Percentiles rank a stretch among this genome's conserved stretches.
Conservation (phyloP, 208 protist species). For the Acanthamoeba rhysodes region DNA sequence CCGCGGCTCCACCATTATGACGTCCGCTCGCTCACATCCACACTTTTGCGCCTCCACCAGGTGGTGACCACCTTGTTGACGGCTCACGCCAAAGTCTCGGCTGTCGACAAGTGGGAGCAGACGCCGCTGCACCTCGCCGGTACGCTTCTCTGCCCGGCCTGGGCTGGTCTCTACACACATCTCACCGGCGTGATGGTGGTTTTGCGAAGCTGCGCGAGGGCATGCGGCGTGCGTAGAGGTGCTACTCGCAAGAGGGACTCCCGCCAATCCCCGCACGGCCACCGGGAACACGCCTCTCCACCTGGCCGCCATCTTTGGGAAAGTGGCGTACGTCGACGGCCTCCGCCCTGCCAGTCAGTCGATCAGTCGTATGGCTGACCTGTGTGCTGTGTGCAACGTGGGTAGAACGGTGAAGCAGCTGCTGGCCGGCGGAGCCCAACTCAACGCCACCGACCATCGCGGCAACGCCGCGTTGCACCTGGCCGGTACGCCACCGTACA, state of each 20-base stretch:
- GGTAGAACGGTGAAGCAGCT: background rate
- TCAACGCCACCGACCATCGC: background rate
- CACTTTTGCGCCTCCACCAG: too few species aligned
- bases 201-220: background rate
- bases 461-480: slow-evolving; percentile 27
- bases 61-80: background rate
- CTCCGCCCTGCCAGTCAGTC: too few species aligned
- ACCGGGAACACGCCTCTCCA: slow-evolving; percentile 39
- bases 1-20: too few species aligned
- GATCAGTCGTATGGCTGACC: too few species aligned
- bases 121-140: slow-evolving; percentile 34
- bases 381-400: too few species aligned
- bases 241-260: background rate
- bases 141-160: background rate
- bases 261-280: background rate
- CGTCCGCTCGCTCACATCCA: too few species aligned
- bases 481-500: background rate
- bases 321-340: background rate
- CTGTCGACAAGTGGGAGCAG: slow-evolving; percentile 31
- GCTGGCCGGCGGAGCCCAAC: background rate
- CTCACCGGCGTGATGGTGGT: too few species aligned
- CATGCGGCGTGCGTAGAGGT: slow-evolving; percentile 34
- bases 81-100: slow-evolving; percentile 3
- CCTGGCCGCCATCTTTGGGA: slow-evolving; percentile 3
- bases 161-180: background rate